Evolutionary conservation across 179 eudicot species (phyloP).

Genomic region (Patellifolia procumbens): DNA sequence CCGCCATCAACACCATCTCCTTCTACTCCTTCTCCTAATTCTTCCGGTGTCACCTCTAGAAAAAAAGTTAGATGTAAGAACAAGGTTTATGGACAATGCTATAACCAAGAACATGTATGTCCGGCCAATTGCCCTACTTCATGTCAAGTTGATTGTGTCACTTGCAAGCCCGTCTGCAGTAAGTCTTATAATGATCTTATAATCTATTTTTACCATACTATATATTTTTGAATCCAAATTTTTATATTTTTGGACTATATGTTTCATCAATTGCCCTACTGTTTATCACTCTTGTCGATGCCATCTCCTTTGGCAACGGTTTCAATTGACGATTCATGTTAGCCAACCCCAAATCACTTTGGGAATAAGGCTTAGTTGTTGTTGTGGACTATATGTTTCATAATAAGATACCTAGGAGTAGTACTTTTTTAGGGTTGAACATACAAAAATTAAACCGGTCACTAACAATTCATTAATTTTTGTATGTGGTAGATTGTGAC

Average conservation of each 20-base stretch:
- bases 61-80: conserved; percentile 29
- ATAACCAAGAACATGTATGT: conserved; percentile 4
- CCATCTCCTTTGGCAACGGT: too few species aligned
- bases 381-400: too few species aligned
- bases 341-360: too few species aligned
- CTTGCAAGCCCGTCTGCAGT: conserved; percentile 43
- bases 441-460: background rate
- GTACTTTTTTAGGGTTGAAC: too few species aligned
- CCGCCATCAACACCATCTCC: background rate
- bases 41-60: background rate
- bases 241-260: too few species aligned
- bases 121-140: conserved; percentile 25
- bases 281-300: too few species aligned
- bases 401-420: too few species aligned
- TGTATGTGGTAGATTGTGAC: conserved; percentile 31
- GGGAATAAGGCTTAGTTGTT: too few species aligned
- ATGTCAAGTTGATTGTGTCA: conserved; percentile 44
- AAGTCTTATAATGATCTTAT: conserved; percentile 24
- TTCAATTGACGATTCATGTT: too few species aligned
- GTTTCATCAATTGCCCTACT: too few species aligned
- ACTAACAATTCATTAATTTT: background rate
- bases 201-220: background rate
- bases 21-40: conserved; percentile 21
- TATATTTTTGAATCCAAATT: too few species aligned
- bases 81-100: conserved; percentile 24